Conservation (phyloP, 2,329 filamentous ascomycete species). For the Sclerotinia trifoliorum region DNA sequence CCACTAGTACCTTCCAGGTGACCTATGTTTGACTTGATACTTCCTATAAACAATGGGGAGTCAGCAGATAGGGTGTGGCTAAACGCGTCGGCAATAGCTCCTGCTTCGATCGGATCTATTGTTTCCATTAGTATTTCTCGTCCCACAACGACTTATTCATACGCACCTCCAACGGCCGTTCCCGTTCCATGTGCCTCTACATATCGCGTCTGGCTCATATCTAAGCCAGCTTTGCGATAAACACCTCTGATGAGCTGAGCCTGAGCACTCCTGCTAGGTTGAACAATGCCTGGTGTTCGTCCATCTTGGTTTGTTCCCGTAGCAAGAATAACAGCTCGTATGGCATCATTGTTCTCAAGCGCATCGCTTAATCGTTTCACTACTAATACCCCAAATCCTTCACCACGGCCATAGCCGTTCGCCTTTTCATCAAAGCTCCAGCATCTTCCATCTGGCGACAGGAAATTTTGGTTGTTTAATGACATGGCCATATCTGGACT, state of each 20-base stretch:
- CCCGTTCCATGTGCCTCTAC: conserved; percentile 50
- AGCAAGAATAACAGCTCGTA: conserved; percentile 9
- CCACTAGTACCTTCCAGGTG: conserved; percentile 37
- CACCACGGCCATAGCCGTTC: conserved; percentile 62
- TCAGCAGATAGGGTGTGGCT: conserved; percentile 20
- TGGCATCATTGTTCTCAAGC: conserved; percentile 38
- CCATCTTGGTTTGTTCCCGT: conserved; percentile 50
- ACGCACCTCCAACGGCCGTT: conserved; percentile 24
- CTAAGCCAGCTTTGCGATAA: conserved; percentile 46
- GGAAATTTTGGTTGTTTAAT: conserved; percentile 39
- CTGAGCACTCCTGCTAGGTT: conserved; percentile 50
- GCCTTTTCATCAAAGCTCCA: conserved; percentile 56
- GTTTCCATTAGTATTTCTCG: neutral
- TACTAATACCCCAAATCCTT: conserved; percentile 57
- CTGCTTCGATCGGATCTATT: conserved; percentile 10
- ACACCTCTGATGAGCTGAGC: conserved; percentile 45
- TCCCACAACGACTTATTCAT: neutral
- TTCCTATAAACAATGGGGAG: conserved; percentile 25
- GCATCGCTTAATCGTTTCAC: conserved; percentile 60
- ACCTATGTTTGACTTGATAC: conserved; percentile 35
- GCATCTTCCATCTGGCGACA: conserved; percentile 32
- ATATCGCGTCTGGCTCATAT: conserved; percentile 42
- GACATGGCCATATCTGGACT: conserved; percentile 48
- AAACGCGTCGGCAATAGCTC: conserved; percentile 9
- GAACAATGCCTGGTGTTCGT: conserved; percentile 52